phyloP scores from a whole-genome alignment of 768 basidiomycete genomes.

The Boletus sp. region DNA sequence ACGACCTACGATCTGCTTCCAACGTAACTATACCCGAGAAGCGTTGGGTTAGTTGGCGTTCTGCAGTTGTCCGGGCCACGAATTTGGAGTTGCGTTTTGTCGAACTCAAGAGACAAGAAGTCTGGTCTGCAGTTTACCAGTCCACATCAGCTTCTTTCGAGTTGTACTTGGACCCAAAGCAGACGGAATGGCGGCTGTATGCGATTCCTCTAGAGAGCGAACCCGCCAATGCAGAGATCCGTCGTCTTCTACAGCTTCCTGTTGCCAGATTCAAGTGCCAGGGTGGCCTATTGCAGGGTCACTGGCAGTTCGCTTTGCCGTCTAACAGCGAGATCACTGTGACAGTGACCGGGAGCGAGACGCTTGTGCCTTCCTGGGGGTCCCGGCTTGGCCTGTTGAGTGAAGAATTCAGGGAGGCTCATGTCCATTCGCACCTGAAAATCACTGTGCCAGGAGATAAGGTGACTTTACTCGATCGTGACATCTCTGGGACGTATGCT shows the following conservation, averaged over 20 bases:
- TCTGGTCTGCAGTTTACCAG: constrained; percentile 80
- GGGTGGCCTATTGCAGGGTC: constrained; percentile 58
- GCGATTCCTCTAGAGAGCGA: constrained; percentile 62
- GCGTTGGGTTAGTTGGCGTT: constrained; percentile 68
- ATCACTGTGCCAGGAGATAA: constrained; percentile 54
- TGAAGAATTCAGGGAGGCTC: constrained; percentile 61
- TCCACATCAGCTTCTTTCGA: constrained; percentile 70
- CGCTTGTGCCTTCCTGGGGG: constrained; percentile 82
- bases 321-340: constrained; percentile 50
- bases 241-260: constrained; percentile 67
- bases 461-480: constrained; percentile 58
- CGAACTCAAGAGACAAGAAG: constrained; percentile 81
- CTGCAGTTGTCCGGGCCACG: constrained; percentile 59
- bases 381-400: constrained; percentile 69
- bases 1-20: constrained; percentile 42
- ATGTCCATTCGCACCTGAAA: constrained; percentile 63
- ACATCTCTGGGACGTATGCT: constrained; percentile 76
- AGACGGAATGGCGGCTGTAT: constrained; percentile 85
- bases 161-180: constrained; percentile 68
- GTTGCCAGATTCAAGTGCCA: constrained; percentile 69
- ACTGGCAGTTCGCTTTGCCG: constrained; percentile 82
- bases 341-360: constrained; percentile 54
- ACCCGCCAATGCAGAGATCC: constrained; percentile 77
- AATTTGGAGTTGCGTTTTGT: constrained; percentile 74
- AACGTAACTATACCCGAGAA: constrained; percentile 45